phyloP scores from a whole-genome alignment of 164 flowering plant species.

The Berberis vulgaris region DNA sequence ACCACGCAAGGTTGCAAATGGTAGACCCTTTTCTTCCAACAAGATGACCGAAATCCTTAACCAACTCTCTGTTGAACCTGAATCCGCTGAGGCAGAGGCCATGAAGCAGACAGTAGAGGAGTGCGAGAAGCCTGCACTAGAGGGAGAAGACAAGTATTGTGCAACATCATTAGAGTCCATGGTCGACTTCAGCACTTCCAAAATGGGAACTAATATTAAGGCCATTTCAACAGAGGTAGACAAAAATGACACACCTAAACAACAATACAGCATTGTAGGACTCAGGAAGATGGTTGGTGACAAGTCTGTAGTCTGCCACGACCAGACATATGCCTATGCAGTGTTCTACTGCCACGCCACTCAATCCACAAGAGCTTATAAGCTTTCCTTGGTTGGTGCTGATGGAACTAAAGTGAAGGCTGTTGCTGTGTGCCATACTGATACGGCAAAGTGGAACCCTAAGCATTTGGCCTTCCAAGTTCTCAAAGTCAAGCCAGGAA shows the following conservation, averaged over 20 bases:
- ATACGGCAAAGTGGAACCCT: slow-evolving; percentile 30
- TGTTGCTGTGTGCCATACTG: slow-evolving; percentile 23
- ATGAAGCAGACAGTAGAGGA: slow-evolving; percentile 20
- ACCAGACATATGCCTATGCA: slow-evolving; percentile 17
- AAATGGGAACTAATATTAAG: slow-evolving; percentile 17
- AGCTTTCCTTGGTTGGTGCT: slow-evolving; percentile 18
- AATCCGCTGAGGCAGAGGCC: slow-evolving; percentile 25
- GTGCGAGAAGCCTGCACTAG: slow-evolving; percentile 20
- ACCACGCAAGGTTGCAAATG: slow-evolving; percentile 27
- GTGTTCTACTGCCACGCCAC: slow-evolving; percentile 28
- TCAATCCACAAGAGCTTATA: slow-evolving; percentile 16
- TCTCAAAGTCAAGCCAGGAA: slow-evolving; percentile 31
- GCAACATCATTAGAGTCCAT: slow-evolving; percentile 33
- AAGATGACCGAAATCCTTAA: slow-evolving; percentile 22
- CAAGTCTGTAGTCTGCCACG: slow-evolving; percentile 22
- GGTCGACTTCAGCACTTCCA: slow-evolving; percentile 24
- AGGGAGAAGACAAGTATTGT: slow-evolving; percentile 23
- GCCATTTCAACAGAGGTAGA: slow-evolving; percentile 11
- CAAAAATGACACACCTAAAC: slow-evolving; percentile 9
- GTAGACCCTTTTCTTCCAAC: slow-evolving; percentile 37
- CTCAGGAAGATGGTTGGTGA: slow-evolving; percentile 7
- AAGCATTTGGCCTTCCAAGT: slow-evolving; percentile 30
- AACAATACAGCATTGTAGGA: slow-evolving; percentile 14
- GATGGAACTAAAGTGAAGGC: slow-evolving; percentile 25
- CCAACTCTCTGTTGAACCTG: slow-evolving; percentile 23